Base-by-base conservation (phyloP, 2,329 filamentous ascomycete species). In the Ceratocystis eucalypticola region DNA sequence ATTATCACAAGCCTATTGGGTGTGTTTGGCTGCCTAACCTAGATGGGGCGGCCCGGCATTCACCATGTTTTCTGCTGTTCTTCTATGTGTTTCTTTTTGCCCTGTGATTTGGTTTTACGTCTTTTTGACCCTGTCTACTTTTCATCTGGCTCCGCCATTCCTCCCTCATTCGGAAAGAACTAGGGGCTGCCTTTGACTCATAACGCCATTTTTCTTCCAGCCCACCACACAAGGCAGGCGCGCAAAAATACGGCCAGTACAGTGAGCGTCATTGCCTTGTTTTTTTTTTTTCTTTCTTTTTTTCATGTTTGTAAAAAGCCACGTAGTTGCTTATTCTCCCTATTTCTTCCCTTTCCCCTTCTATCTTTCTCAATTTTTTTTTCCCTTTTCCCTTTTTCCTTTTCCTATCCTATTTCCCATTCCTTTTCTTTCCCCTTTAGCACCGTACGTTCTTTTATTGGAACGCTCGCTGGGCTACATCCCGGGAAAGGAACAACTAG, bases 401-500 rank as follows among this genome's bases (percentile, higher is more conserved):
- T 12, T 20, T 28, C 37, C 15, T 20, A 44, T 48, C 2, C 37
- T 41, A 6, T 48, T 45, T 10, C 20, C 44, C 15, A 10, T 20
- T 30, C n/a, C 33, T 33, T 30, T 41, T 25, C 61, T 46, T 48
- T 44, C n/a, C 48, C 25, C 20, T 25, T 53, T 22, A 25, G 2
- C 22, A 10, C 22, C n/a, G 0, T 41, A 41, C 37, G 37, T 20
- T 62, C 30, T 15, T 48, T 48, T 25, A 17, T 62, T 53, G 48
- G 48, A 53, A 53, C 22, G 25, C 8, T 55, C 61, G 57, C 62
- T 61, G 62, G 53, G 62, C 53, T 50, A 28, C 41, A 64, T 61
- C 53, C 50, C 62, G 53, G 66, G 8, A 65, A 64, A 65, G 28
- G 55, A 59, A 48, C 61, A 33, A 61, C 37, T 41, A 41, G 48